These are phyloP conservation scores for Neonectria neomacrospora DNA, from an alignment of 2,329 filamentous ascomycete species.

Conservation along the genomic window DNA sequence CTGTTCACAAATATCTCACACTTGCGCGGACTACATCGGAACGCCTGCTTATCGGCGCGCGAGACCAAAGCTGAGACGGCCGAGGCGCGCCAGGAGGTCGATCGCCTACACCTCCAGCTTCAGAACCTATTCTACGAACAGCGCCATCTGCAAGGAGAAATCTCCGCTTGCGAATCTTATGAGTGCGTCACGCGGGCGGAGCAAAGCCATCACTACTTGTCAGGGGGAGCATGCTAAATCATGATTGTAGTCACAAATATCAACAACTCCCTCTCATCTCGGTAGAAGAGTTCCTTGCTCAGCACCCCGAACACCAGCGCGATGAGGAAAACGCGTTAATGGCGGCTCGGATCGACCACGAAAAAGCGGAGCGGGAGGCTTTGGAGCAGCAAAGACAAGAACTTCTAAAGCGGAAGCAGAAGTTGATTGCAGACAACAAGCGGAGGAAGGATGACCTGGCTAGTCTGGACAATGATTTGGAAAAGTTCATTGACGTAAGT, in stretches of 20 bases:
- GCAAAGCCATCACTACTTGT: background rate
- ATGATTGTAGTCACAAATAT: slow-evolving; percentile 81
- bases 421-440: slow-evolving; percentile 79
- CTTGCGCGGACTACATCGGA: slow-evolving; percentile 83
- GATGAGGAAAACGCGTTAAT: slow-evolving; percentile 84
- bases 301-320: slow-evolving; percentile 79
- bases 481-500: slow-evolving; percentile 90
- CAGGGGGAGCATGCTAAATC: slow-evolving; percentile 20
- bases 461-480: slow-evolving; percentile 89
- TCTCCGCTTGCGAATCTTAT: slow-evolving; percentile 88
- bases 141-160: slow-evolving; percentile 88
- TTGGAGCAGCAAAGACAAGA: slow-evolving; percentile 87
- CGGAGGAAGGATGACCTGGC: slow-evolving; percentile 93
- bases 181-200: slow-evolving; percentile 70
- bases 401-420: slow-evolving; percentile 73
- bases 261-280: slow-evolving; percentile 86
- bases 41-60: slow-evolving; percentile 82
- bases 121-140: slow-evolving; percentile 99
- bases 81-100: slow-evolving; percentile 89
- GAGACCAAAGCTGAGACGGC: slow-evolving; percentile 88
- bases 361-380: slow-evolving; percentile 83
- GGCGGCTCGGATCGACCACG: slow-evolving; percentile 90
- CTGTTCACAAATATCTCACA: slow-evolving; percentile 83
- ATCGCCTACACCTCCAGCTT: slow-evolving; percentile 88
- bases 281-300: slow-evolving; percentile 80